These are phyloP conservation scores for Secale cereale DNA, from an alignment of 176 grass and related monocot species.

Conservation along the genomic window DNA sequence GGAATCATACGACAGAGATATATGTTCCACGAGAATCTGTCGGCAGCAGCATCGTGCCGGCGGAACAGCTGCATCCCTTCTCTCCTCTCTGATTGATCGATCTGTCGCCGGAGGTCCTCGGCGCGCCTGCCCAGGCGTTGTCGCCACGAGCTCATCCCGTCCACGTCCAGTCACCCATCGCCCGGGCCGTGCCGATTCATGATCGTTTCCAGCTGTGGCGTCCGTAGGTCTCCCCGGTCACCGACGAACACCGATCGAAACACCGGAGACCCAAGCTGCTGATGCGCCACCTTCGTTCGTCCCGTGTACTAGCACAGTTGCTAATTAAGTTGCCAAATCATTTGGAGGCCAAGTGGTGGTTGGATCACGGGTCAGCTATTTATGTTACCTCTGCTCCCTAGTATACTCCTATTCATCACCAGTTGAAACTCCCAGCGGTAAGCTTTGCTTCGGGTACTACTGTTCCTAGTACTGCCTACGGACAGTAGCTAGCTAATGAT, in stretches of 20 bases:
- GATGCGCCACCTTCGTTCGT: too few species aligned
- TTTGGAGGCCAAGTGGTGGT: neutral
- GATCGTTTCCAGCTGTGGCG: neutral
- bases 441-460: neutral
- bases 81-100: too few species aligned
- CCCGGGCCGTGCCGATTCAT: neutral
- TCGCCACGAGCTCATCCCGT: neutral
- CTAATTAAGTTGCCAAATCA: neutral
- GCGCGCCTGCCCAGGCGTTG: neutral
- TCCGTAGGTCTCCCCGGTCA: neutral
- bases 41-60: neutral
- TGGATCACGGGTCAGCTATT: neutral
- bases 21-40: neutral
- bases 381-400: neutral
- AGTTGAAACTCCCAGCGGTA: neutral
- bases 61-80: too few species aligned
- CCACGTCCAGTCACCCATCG: neutral
- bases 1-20: neutral
- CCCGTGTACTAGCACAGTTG: neutral
- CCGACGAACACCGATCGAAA: too few species aligned
- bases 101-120: neutral
- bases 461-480: neutral
- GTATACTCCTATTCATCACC: neutral
- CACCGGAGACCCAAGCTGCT: too few species aligned
- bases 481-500: neutral